A percentile compares a stretch with the other conserved stretches of the same genome.
Evolutionary conservation across 2,329 filamentous ascomycete genomes (phyloP).

Genomic region (Fonsecaea monophora): DNA sequence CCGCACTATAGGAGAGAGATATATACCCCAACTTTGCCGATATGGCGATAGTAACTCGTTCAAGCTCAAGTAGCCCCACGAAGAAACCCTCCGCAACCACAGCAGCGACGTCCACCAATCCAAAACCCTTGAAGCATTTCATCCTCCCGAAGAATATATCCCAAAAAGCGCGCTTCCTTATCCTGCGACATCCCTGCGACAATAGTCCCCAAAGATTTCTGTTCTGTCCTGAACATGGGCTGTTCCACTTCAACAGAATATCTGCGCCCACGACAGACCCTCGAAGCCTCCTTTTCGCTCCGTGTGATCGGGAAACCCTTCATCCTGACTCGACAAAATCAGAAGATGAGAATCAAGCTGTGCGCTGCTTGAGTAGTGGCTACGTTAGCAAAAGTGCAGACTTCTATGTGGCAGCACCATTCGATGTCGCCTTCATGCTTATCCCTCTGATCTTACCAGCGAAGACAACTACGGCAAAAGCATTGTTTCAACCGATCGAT

Average conservation of each 20-base stretch:
- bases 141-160: conserved; percentile 63
- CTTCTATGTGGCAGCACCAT: conserved; percentile 80
- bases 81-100: conserved; percentile 25
- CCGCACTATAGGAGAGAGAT: background rate
- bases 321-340: conserved; percentile 15
- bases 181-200: conserved; percentile 62
- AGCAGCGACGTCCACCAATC: conserved; percentile 16
- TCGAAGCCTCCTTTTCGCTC: conserved; percentile 62
- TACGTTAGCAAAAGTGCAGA: conserved; percentile 72
- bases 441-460: conserved; percentile 70
- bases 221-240: conserved; percentile 64
- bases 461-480: conserved; percentile 51
- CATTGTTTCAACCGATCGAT: conserved; percentile 56
- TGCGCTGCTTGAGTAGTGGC: conserved; percentile 44
- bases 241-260: conserved; percentile 68
- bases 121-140: conserved; percentile 56
- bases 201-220: conserved; percentile 59
- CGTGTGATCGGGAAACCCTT: background rate
- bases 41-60: conserved; percentile 36
- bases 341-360: conserved; percentile 13
- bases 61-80: conserved; percentile 34
- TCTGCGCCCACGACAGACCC: conserved; percentile 57
- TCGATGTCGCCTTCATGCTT: conserved; percentile 85
- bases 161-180: conserved; percentile 61
- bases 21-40: background rate